These are phyloP conservation scores for Elaeis guineensis DNA, from an alignment of 176 grass and related monocot species.

Conservation along the genomic window DNA sequence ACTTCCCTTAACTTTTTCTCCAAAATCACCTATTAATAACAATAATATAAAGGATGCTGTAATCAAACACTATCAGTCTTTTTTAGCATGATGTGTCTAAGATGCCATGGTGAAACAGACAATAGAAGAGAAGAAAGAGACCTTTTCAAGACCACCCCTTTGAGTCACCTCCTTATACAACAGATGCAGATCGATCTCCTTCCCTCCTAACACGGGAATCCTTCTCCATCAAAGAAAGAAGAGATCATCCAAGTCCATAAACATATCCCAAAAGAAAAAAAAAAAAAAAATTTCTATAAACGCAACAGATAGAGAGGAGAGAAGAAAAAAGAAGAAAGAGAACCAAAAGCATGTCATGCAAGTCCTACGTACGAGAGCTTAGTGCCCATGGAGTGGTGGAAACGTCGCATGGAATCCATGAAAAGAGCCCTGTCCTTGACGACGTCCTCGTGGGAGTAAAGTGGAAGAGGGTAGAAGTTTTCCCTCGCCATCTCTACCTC, in stretches of 20 bases:
- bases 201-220: conserved; percentile 57
- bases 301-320: conserved; percentile 16
- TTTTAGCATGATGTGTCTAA: conserved; percentile 9
- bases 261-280: not conserved
- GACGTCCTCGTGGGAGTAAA: conserved; percentile 27
- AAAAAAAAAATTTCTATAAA: conserved; percentile 12
- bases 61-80: no score
- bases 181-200: conserved; percentile 44
- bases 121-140: not conserved
- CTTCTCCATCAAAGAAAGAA: conserved; percentile 11
- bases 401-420: conserved; percentile 37
- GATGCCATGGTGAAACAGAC: no score
- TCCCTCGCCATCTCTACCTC: not conserved
- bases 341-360: no score
- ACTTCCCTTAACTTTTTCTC: conserved; percentile 52
- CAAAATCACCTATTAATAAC: conserved; percentile 26
- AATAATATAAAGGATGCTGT: conserved; percentile 1
- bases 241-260: not conserved
- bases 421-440: conserved; percentile 24
- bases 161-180: conserved; percentile 47
- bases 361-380: conserved; percentile 31
- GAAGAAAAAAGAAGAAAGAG: not conserved
- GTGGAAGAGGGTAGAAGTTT: conserved; percentile 32
- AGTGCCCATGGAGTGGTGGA: conserved; percentile 35
- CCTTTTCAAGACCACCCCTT: conserved; percentile 51